Conservation (phyloP, 768 basidiomycete species). For the Auricularia auricula-judae region DNA sequence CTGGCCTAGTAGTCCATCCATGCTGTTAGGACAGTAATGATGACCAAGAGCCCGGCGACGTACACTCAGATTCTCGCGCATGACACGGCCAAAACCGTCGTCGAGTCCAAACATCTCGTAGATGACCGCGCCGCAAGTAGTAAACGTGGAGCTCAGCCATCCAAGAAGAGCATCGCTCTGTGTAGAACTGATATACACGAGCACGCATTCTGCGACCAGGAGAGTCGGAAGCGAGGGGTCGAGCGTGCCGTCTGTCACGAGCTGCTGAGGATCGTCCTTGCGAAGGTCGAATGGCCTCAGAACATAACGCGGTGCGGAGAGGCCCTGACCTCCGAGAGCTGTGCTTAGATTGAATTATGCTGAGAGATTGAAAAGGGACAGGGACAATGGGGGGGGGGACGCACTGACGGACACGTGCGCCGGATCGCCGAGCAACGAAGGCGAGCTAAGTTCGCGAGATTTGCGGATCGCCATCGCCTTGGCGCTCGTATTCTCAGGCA, state of each 20-base stretch:
- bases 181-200: constrained; percentile 71
- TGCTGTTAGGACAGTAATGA: background rate
- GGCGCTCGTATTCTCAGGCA: constrained; percentile 69
- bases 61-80: constrained; percentile 81
- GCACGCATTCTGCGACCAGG: constrained; percentile 85
- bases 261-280: constrained; percentile 7
- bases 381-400: constrained; percentile 22
- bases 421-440: constrained; percentile 30
- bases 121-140: constrained; percentile 35
- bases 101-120: constrained; percentile 92
- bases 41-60: constrained; percentile 7
- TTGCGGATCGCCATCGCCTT: constrained; percentile 77
- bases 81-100: constrained; percentile 86
- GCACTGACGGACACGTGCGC: constrained; percentile 27
- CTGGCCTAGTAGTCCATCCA: too few relatives aligned
- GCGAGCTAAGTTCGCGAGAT: constrained; percentile 40
- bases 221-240: constrained; percentile 65
- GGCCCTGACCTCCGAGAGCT: constrained; percentile 40
- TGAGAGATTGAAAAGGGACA: background rate
- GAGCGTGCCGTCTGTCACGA: constrained; percentile 27
- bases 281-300: constrained; percentile 75
- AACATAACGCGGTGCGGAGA: constrained; percentile 49
- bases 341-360: background rate
- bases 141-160: constrained; percentile 61
- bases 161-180: constrained; percentile 47